Conservation (phyloP, 257 asterid genomes). For the Craterostigma plantagineum region DNA sequence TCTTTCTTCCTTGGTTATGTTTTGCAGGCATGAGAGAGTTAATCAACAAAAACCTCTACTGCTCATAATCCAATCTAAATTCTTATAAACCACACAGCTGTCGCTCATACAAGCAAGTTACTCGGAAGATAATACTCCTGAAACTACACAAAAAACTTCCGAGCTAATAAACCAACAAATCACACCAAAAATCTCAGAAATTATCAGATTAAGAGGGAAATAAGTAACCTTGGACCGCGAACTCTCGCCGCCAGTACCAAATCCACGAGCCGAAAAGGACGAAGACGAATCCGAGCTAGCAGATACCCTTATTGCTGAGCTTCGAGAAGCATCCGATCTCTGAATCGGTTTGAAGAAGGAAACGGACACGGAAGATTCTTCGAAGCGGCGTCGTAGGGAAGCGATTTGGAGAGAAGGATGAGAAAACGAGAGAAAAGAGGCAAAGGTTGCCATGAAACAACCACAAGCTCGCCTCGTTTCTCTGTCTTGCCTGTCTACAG, state of each 20-base stretch:
- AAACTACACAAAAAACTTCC: background rate
- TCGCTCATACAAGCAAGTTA: too few species aligned
- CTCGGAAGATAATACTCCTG: too few species aligned
- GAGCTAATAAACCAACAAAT: background rate
- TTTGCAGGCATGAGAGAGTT: too few species aligned
- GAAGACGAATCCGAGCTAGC: slow-evolving; percentile 25
- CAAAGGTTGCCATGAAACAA: slow-evolving; percentile 60
- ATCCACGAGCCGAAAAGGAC: slow-evolving; percentile 22
- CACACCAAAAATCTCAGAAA: background rate
- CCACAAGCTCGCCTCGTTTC: slow-evolving; percentile 21
- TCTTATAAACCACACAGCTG: too few species aligned
- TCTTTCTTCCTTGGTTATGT: too few species aligned
- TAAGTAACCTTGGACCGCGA: slow-evolving; percentile 37
- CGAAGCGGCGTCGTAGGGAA: slow-evolving; percentile 8
- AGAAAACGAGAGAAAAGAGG: slow-evolving; percentile 30
- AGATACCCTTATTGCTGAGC: slow-evolving; percentile 12
- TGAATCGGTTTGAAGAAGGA: slow-evolving; percentile 7
- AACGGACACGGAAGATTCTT: slow-evolving; percentile 11
- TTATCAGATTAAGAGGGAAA: background rate
- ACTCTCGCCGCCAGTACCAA: slow-evolving; percentile 16
- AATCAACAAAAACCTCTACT: too few species aligned
- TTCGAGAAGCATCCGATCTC: slow-evolving; percentile 9
- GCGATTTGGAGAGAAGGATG: slow-evolving; percentile 15
- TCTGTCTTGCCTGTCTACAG: slow-evolving; percentile 10
- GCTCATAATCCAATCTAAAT: too few species aligned